phyloP scores from a whole-genome alignment of 129 eudicot genomes.

The Tanacetum coccineum region DNA sequence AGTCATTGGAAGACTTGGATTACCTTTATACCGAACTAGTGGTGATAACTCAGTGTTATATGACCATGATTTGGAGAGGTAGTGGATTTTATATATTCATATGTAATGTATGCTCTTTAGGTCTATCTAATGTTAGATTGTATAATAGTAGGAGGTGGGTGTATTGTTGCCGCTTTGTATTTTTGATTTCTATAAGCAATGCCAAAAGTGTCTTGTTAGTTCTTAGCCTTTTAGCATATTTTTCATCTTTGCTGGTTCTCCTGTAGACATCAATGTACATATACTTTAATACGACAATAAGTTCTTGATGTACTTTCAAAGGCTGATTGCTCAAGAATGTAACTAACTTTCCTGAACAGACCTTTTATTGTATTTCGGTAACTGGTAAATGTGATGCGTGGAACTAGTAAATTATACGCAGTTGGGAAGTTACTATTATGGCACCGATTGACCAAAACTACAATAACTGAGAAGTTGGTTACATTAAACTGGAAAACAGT shows the following conservation, averaged over 20 bases:
- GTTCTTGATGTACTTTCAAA: not conserved
- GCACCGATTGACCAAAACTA: too few relatives aligned
- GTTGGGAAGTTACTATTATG: too few relatives aligned
- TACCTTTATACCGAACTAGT: slow-evolving; percentile 93
- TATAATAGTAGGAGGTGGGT: slow-evolving; percentile 9
- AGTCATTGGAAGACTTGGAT: slow-evolving; percentile 80
- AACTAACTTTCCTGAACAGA: too few relatives aligned
- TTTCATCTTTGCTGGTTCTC: slow-evolving; percentile 3
- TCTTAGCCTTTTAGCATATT: not conserved
- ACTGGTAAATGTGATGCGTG: too few relatives aligned
- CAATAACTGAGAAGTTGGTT: too few relatives aligned
- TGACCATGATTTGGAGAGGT: slow-evolving; percentile 99
- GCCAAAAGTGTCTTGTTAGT: not conserved
- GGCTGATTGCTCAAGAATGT: too few relatives aligned
- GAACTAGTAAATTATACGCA: not conserved
- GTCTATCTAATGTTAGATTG: slow-evolving; percentile 10
- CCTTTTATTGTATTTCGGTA: too few relatives aligned
- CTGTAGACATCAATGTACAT: not conserved
- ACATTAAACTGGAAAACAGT: too few relatives aligned
- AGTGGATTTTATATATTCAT: not conserved
- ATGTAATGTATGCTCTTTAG: not conserved
- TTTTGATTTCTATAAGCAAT: not conserved
- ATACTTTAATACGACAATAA: not conserved
- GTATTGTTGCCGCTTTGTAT: slow-evolving; percentile 10
- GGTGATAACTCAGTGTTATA: slow-evolving; percentile 97